Evolutionary conservation across 2,329 filamentous ascomycete species (phyloP), one percentile per base, ranked within the genome.

Genomic region (Ophiocordyceps australis): DNA sequence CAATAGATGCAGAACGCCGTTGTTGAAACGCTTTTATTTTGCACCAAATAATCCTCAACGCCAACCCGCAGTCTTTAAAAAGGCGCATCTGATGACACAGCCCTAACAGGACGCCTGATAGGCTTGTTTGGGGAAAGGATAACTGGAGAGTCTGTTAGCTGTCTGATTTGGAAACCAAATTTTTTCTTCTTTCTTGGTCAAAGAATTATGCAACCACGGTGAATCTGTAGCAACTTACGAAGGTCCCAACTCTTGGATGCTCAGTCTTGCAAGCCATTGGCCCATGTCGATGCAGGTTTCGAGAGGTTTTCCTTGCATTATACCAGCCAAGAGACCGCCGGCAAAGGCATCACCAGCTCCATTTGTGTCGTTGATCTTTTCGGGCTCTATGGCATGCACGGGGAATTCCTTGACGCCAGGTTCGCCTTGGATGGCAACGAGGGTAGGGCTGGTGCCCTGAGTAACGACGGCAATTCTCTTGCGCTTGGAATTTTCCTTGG

Each of bases 271-370:
- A 38, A 98, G 69, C 89, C 89, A 98, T 57, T 94, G 85, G 36
- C 89, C 89, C 67, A 89, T 80, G 51, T 94, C 79, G 40, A 98
- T 66, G 44, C 67, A 67, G 38, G 74, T 70, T 41, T 78, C 74
- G 26, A 98, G 64, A 28, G 70, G 50, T 61, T 89, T 80, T 52
- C 78, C 82, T 54, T 86, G 65, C 34, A 93, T 74, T 35, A 95
- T 62, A 46, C 85, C 89, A 27, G 89, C 89, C 29, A 81, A 64
- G 57, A 98, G 83, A 35, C 89, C 89, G 46, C 83, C 89, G 31
- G 89, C 86, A 45, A 98, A 98, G 27, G 89, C 86, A 49, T 98
- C 89, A 49, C 83, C 89, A 34, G 89, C 89, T 48, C 89, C 89
- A 49, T 86, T 95, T 52, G 86, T 95, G 58, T 98, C 89, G 54